Base-by-base conservation (phyloP, 805 yeast species). In the Saturnispora zaruensis region DNA sequence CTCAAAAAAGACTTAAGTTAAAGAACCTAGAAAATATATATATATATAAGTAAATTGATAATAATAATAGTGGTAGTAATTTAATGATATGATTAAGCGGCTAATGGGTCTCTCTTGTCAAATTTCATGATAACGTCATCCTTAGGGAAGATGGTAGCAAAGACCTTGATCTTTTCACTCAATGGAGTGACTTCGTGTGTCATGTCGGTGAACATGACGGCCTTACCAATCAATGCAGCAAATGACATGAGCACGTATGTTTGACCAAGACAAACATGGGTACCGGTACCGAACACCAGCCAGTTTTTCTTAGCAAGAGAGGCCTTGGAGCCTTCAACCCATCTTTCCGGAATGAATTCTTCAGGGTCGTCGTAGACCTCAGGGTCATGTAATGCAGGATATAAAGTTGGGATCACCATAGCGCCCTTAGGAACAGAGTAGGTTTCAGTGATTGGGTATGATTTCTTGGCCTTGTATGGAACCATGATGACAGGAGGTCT, bases 401-500 rank as follows among this genome's bases (percentile, higher is more conserved):
- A 95, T 57, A 88, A 70, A 6, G 97, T 87, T 53, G 99, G 99
- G 59, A 93, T 88, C 58, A 93, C 76, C 99, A 93, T 93, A 25
- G 97, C 76, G 43, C 98, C 98, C 71, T 89, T 90, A 65, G 99
- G 99, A 46, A 89, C 96, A 25, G 91, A 81, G 71, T 93, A 93
- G 51, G 74, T 77, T 14, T 84, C 83, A 37, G 87, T 77, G 48
- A 93, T 81, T 40, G 95, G 95, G 76, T 86, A 93, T 13, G 77
- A 71, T 66, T 88, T 76, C 75, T 93, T 93, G 48, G 78, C 96
- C 53, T 87, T 88, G 66, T 93, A 93, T 47, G 99, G 99, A 53
- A 93, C 98, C 99, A 93, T 93, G 51, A 90, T 63, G 54, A 93
- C 99, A 3, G 99, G 99, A 25, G 99, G 99, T 70, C 98, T 83